These are phyloP conservation scores for Eucalyptus brandiana DNA, from an alignment of 345 rosid genomes.

Conservation along the genomic window DNA sequence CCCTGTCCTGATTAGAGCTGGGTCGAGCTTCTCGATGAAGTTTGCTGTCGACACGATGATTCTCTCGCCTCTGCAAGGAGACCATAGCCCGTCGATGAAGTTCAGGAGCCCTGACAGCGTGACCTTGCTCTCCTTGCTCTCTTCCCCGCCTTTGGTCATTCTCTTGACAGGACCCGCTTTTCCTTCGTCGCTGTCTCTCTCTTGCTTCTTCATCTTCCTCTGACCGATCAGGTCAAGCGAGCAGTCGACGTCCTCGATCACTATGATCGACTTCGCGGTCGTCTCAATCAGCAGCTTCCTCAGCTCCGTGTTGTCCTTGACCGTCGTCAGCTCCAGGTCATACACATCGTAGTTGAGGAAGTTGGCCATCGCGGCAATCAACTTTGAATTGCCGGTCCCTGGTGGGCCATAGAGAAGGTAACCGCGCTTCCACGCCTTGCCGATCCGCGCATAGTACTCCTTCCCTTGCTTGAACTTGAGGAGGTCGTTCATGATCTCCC, in stretches of 20 bases:
- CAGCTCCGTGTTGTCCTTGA: neutral
- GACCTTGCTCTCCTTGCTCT: neutral
- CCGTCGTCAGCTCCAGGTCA: neutral
- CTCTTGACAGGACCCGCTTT: neutral
- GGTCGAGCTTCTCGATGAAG: slow-evolving; percentile 11
- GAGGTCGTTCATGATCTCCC: no score
- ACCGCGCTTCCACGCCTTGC: neutral
- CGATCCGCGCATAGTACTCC: no score
- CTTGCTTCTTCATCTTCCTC: slow-evolving; percentile 5
- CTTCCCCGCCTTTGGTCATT: no score
- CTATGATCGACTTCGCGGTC: neutral
- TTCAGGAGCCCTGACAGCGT: slow-evolving; percentile 15
- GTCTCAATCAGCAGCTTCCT: neutral
- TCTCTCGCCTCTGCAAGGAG: no score
- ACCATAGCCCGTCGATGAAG: neutral
- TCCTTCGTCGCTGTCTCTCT: neutral
- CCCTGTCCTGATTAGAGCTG: slow-evolving; percentile 11
- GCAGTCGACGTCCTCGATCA: neutral
- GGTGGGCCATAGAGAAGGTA: neutral
- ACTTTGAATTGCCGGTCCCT: neutral
- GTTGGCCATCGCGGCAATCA: neutral
- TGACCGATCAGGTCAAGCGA: neutral
- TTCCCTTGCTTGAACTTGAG: no score
- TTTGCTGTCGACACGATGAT: no score
- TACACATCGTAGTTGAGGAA: neutral